A percentile compares a stretch with the other conserved stretches of the same genome.
Evolutionary conservation across 2,329 filamentous ascomycete species (phyloP).

Genomic region (Fusarium begoniae): DNA sequence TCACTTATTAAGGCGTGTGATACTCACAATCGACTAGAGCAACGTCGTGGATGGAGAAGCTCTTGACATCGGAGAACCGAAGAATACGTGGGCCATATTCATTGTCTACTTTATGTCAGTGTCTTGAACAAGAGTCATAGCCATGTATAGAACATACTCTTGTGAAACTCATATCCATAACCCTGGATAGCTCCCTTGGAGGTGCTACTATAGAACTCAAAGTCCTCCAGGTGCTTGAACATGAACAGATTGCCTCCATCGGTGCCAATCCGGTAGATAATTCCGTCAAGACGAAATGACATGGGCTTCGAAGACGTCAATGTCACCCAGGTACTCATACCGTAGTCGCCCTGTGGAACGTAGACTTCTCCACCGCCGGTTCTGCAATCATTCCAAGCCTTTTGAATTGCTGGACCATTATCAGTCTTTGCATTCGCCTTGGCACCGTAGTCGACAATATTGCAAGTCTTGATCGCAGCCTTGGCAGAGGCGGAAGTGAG

Average conservation of each 20-base stretch:
- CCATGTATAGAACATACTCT: not conserved
- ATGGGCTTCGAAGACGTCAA: slow-evolving; percentile 27
- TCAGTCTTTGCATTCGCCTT: slow-evolving; percentile 19
- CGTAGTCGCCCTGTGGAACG: slow-evolving; percentile 31
- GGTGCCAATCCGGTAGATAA: slow-evolving; percentile 26
- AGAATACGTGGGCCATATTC: slow-evolving; percentile 33
- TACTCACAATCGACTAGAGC: slow-evolving; percentile 29
- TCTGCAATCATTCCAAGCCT: slow-evolving; percentile 32
- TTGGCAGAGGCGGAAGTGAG: slow-evolving; percentile 15
- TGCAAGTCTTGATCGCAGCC: slow-evolving; percentile 31
- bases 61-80: slow-evolving; percentile 25
- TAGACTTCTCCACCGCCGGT: slow-evolving; percentile 28
- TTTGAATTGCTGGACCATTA: slow-evolving; percentile 26
- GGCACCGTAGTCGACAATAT: slow-evolving; percentile 31
- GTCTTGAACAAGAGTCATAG: rapidly evolving
- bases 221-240: slow-evolving; percentile 33
- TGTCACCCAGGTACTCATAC: slow-evolving; percentile 27
- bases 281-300: slow-evolving; percentile 34
- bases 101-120: slow-evolving; percentile 4
- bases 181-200: slow-evolving; percentile 35
- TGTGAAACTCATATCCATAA: not conserved
- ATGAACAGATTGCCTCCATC: slow-evolving; percentile 31
- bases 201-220: slow-evolving; percentile 35
- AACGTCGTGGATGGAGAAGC: slow-evolving; percentile 33
- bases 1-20: rapidly evolving